A percentile compares a stretch with the other conserved stretches of the same genome.
Conservation (phyloP, 2,329 filamentous ascomycete genomes). For the Trichophyton schoenleinii region DNA sequence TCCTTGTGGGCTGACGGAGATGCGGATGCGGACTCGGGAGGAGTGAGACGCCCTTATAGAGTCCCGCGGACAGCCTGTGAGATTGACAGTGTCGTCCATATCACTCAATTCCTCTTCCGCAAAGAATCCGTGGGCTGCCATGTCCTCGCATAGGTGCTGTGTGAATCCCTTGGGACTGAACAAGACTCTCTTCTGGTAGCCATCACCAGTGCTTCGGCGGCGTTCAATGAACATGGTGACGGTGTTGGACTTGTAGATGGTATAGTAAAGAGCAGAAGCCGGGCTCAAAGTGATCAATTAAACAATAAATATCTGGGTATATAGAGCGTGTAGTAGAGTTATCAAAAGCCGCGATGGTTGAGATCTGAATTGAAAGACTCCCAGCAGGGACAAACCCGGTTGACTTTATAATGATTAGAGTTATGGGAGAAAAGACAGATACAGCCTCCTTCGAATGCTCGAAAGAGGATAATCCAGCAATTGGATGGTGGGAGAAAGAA, state of each 20-base stretch:
- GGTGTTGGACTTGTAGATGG: neutral
- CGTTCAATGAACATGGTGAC: neutral
- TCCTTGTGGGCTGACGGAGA: neutral
- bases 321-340: neutral
- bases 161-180: neutral
- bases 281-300: too few relatives aligned
- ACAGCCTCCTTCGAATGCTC: neutral
- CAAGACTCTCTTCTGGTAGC: neutral
- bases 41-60: neutral
- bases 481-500: neutral
- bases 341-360: neutral
- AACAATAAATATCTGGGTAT: neutral
- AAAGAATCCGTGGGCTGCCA: neutral
- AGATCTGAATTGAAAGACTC: neutral
- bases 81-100: neutral
- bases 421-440: neutral
- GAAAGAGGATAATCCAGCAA: neutral
- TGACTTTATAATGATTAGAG: conserved; percentile 4
- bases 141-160: neutral
- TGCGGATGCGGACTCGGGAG: neutral
- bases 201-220: neutral
- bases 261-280: neutral
- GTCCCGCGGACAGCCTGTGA: neutral
- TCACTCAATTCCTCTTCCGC: neutral
- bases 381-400: neutral